Evolutionary conservation across 768 basidiomycete genomes (phyloP), one percentile per base, ranked within the genome.

Genomic region (Holtermannia corniformis): DNA sequence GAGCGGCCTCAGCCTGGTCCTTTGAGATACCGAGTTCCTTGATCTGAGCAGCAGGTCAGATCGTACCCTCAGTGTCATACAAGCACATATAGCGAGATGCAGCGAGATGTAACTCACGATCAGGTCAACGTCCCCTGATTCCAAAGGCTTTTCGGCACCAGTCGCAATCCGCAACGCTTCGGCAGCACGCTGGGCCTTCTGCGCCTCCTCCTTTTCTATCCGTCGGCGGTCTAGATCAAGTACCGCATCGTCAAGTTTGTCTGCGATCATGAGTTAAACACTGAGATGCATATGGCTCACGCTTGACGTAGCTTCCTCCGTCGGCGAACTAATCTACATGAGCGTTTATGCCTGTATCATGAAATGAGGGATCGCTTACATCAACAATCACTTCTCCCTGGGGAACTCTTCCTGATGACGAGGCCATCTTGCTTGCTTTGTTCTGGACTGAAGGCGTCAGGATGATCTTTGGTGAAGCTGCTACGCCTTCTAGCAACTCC

Each of bases 361-460:
- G 19, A 11, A 4, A 20, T 5, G 22, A 44, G n/a, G 49, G 11
- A 20, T 14, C 5, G 56, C 66, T 61, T 45, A 68, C 66, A 25
- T 68, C 66, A 50, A 65, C 60, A 22, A 68, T 63, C 19, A 68
- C 66, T 42, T 68, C 66, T 19, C 63, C 63, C 55, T 68, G 66
- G 20, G 66, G 66, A 46, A 65, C 49, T 7, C 66, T 41, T 13
- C 61, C 61, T 53, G 65, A 54, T 41, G 63, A 65, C 10, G 5
- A 19, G 13, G 16, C 27, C 28, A n/a, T 28, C 19, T 3, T 40
- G 10, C 10, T 41, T 16, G 49, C 32, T n/a, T n/a, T n/a, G n/a
- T n/a, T n/a, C n/a, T n/a, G n/a, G n/a, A n/a, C n/a, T n/a, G n/a
- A n/a, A n/a, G n/a, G n/a, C n/a, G n/a, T n/a, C n/a, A n/a, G n/a